Evolutionary conservation across 2,329 filamentous ascomycete species (phyloP), one percentile per base, ranked within the genome.

Genomic region (Daldinia sp.): DNA sequence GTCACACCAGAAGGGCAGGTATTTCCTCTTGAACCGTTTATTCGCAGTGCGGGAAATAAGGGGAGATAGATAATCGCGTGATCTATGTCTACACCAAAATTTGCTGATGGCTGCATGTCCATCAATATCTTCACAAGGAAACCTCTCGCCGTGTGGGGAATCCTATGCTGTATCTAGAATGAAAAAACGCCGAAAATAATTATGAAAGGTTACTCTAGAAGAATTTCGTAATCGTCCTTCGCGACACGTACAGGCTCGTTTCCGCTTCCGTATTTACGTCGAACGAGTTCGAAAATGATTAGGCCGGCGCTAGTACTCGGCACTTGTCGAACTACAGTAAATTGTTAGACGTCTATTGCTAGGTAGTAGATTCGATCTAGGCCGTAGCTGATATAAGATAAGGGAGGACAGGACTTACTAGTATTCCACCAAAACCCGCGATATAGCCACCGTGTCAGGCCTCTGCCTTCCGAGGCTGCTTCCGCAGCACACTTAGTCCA

Each of bases 251-350:
- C 87, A 70, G 84, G 83, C 50, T 90, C 88, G 15, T 81, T 81
- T 1, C 84, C 82, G 60, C 85, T 80, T 1, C 88, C 88, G 69
- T 92, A 93, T 76, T 91, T 92, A 32, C 90, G 81, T 58, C 91
- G 80, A 34, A 93, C 87, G 43, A 94, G 73, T 77, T 94, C 91
- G 73, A 94, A 94, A 17, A 92, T 91, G 68, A 94, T 91, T 61
- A 94, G 74, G 0, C 90, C 91, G 0, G 90, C 90, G 62, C 88
- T 90, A 1, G 91, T 93, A 73, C 89, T 91, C 0, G 91, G 91
- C 1, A 92, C 89, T 76, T 93, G 90, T 4, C 89, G 81, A 53
- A 93, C 65, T 68, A 27, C 51, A 27, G 30, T 4, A 32, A 27
- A 10, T 48, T 30, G 19, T 61, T 37, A 68, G 35, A 32, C 52